Percentiles rank a stretch among this genome's conserved stretches.
Evolutionary conservation across 371 early-diverging fungal species (phyloP).

Genomic region (Massospora cicadina): DNA sequence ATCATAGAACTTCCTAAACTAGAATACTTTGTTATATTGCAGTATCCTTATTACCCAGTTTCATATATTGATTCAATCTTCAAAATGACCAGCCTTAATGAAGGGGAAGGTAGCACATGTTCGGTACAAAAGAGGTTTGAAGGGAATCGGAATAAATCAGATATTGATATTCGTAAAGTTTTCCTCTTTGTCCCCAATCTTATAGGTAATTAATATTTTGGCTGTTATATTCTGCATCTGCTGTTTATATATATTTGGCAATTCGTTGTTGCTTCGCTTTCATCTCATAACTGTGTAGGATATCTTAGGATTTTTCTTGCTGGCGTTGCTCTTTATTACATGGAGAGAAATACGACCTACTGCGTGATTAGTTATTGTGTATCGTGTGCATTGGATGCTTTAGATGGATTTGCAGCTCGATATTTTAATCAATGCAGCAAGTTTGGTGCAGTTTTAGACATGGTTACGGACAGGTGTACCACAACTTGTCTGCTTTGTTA

Average conservation of each 20-base stretch:
- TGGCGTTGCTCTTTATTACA: slow-evolving; percentile 45
- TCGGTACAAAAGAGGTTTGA: too few species aligned
- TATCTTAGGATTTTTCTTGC: slow-evolving; percentile 74
- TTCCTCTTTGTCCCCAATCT: slow-evolving; percentile 13
- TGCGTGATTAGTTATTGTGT: slow-evolving; percentile 62
- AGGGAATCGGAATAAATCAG: too few species aligned
- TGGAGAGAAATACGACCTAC: slow-evolving; percentile 44
- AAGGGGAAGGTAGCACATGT: too few species aligned
- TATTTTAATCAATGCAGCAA: slow-evolving; percentile 78
- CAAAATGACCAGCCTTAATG: too few species aligned
- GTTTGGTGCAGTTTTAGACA: slow-evolving; percentile 92
- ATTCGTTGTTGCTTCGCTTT: background rate
- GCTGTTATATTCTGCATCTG: too few species aligned
- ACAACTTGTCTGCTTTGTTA: slow-evolving; percentile 80
- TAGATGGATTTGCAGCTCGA: slow-evolving; percentile 89
- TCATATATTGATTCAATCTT: too few species aligned
- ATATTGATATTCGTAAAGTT: background rate
- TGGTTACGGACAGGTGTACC: slow-evolving; percentile 92
- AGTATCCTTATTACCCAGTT: too few species aligned
- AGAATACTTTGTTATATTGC: too few species aligned
- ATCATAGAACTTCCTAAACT: too few species aligned
- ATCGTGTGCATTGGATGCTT: slow-evolving; percentile 83
- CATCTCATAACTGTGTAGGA: slow-evolving; percentile 26
- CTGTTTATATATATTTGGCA: too few species aligned
- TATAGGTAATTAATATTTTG: slow-evolving; percentile 9